Evolutionary conservation across 2,329 filamentous ascomycete genomes (phyloP), one percentile per base, ranked within the genome.

Genomic region (Aspergillus piperis): DNA sequence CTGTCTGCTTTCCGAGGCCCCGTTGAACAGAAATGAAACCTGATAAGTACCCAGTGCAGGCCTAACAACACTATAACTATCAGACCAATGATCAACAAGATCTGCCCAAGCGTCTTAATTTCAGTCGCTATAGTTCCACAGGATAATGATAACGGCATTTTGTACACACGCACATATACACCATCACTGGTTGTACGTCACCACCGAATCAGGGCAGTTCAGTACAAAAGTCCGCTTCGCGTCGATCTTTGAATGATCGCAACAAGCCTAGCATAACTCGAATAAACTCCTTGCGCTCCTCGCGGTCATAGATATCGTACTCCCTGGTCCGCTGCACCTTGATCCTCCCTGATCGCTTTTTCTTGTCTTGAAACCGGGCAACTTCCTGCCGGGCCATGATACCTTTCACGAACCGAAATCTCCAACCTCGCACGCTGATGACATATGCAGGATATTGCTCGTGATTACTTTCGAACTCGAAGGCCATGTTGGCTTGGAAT

Each of bases 401-500:
- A 17, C 32, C 51, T 32, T 53, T 53, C 36, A 53, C 32, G 21
- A 53, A 53, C 1, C 19, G 13, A 25, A 53, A 6, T 2, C 25
- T 25, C 36, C 51, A 41, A 2, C 19, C 51, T 25, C 39, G 51
- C 19, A n/a, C 32, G 50, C 39, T 51, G 19, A 54, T n/a, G 39
- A 44, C 11, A 27, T 57, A 60, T 6, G 58, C 58, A 11, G 13
- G 39, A 13, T 57, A 47, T 11, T 44, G 13, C 13, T 21, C 47
- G n/a, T 30, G 27, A 11, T 15, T 13, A n/a, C n/a, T 3, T n/a
- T 47, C 36, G 38, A 52, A 38, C 13, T 57, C 51, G 36, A 51
- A 36, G 13, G 27, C 25, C 58, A 57, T 36, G 17, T 57, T 57
- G 25, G 21, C 39, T 39, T 60, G 53, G 2, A 53, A 23, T 4